phyloP scores from a whole-genome alignment of 2,329 filamentous ascomycete species.

The Trichocomaceae sp. region DNA sequence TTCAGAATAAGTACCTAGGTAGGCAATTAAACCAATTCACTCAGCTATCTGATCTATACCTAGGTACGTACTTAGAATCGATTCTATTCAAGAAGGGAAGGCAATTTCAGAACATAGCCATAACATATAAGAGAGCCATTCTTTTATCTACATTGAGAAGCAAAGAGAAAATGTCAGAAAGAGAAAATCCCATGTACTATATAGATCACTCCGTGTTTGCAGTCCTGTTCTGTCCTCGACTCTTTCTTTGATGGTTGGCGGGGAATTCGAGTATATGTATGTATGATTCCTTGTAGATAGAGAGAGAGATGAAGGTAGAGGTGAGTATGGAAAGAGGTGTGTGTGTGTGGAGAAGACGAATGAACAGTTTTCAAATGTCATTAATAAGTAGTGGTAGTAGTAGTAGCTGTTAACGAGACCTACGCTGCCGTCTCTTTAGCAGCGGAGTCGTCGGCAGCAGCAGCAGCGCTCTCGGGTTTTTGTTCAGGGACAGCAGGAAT shows the following conservation, averaged over 20 bases:
- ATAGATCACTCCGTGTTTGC: background rate
- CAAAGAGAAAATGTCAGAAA: background rate
- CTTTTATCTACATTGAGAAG: background rate
- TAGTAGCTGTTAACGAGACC: background rate
- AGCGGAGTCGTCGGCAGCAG: conserved; percentile 1
- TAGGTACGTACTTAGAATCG: no score
- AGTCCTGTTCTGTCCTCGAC: background rate
- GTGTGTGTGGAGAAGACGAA: background rate
- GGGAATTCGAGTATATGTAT: background rate
- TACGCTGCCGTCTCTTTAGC: conserved; percentile 1
- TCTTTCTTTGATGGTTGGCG: background rate
- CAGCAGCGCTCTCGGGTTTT: conserved; percentile 6
- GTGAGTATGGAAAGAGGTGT: background rate
- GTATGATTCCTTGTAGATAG: background rate
- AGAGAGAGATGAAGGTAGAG: background rate
- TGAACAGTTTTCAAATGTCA: background rate
- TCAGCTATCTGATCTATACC: background rate
- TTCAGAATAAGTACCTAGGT: background rate
- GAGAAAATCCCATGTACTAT: background rate
- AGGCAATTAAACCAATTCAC: background rate
- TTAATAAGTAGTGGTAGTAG: background rate
- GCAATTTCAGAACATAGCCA: background rate
- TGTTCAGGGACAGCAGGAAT: conserved; percentile 11
- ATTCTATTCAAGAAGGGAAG: background rate
- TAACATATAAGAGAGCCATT: background rate